Evolutionary conservation across 306 rosid species (phyloP), one percentile per base, ranked within the genome.

Genomic region (Psophocarpus tetragonolobus): DNA sequence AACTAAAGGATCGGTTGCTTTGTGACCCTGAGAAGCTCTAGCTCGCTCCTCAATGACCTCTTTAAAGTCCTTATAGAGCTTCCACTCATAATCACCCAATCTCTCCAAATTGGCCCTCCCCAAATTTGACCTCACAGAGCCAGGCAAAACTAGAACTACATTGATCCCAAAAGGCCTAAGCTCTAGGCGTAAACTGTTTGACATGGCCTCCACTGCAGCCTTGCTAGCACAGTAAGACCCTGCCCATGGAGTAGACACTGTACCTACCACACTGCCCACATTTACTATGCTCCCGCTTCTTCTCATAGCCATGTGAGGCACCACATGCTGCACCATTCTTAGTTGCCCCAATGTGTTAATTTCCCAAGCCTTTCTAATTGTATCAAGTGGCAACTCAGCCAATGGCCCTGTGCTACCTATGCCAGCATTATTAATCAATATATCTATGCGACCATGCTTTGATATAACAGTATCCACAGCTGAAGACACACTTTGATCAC

Each of bases 151-250:
- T 6, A 88, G 82, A 51, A 92, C 91, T 3, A 92, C 97, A 26
- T 92, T 50, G 48, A 92, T 85, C 63, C 92, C 90, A 74, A 94
- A 94, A 0, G 95, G 98, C 84, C 53, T 88, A 14, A 92, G 47
- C 26, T 94, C 96, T 29, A 94, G 68, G 3, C 97, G 81, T 81
- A 92, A 63, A 24, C 83, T 81, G 64, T 89, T 60, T 18, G 97
- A 80, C 86, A 94, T 84, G 21, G 97, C 93, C 26, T 89, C 91
- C 42, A 89, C 88, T 0, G 85, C 80, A 6, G 97, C 96, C 67
- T 89, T 94, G 41, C 85, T 92, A 15, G 91, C 85, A 69, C 97
- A 94, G 29, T 89, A 90, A 21, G 97, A 81, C 23, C 97, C 98
- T 3, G 92, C 91, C 97, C 98, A 94, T 0, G 98, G 98, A 0